phyloP scores from a whole-genome alignment of 176 grass and related monocot species.

The Canna indica region DNA sequence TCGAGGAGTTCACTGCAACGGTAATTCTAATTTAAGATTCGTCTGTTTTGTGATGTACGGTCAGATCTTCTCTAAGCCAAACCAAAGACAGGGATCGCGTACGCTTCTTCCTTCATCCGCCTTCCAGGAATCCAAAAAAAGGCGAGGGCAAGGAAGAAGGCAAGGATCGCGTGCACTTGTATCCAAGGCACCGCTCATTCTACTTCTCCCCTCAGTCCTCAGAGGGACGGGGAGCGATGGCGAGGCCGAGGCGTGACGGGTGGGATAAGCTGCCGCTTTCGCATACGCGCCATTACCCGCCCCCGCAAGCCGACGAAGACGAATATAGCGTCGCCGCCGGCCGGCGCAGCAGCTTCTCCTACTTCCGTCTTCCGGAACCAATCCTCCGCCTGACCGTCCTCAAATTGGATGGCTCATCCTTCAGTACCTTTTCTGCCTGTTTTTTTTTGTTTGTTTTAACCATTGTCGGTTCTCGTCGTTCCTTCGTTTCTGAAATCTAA shows the following conservation, averaged over 20 bases:
- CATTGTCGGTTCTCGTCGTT: neutral
- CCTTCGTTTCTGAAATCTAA: neutral
- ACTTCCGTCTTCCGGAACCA: slow-evolving; percentile 45
- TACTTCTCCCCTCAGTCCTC: neutral
- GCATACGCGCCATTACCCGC: neutral
- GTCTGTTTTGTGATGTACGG: neutral
- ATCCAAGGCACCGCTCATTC: neutral
- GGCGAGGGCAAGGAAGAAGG: neutral
- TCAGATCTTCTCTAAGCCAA: neutral
- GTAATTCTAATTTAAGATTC: neutral
- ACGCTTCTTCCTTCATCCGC: neutral
- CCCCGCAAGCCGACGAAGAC: slow-evolving; percentile 2
- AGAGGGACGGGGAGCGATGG: neutral
- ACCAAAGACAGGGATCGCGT: neutral
- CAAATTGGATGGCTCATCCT: slow-evolving; percentile 77
- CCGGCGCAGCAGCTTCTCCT: slow-evolving; percentile 57
- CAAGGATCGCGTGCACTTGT: neutral
- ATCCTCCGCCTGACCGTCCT: slow-evolving; percentile 58
- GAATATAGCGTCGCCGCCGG: slow-evolving; percentile 24
- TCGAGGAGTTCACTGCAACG: no score
- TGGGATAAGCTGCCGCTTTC: neutral
- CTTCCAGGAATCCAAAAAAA: neutral
- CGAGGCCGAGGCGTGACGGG: slow-evolving; percentile 1
- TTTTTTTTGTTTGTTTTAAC: neutral
- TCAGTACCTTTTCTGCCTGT: slow-evolving; percentile 29